phyloP scores from a whole-genome alignment of 2,329 filamentous ascomycete species.

The Lomentospora prolificans region DNA sequence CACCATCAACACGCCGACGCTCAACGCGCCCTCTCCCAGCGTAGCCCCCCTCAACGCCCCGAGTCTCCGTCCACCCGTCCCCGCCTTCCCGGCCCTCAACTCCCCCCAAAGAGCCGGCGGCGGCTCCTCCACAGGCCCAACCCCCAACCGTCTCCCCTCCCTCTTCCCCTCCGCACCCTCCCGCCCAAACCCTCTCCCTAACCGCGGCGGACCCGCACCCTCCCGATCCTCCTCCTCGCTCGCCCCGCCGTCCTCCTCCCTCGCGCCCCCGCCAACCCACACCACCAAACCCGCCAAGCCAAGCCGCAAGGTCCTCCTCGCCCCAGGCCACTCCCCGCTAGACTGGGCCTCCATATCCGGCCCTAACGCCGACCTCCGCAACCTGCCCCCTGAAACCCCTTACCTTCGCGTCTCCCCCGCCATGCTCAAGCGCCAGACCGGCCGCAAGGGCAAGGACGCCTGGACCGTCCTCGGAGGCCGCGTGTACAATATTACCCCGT shows the following conservation, averaged over 20 bases:
- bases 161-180: conserved; percentile 37
- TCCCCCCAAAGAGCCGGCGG: conserved; percentile 40
- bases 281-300: conserved; percentile 42
- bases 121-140: conserved; percentile 25
- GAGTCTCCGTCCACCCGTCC: conserved; percentile 15
- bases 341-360: conserved; percentile 82
- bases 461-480: conserved; percentile 86
- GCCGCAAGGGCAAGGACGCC: conserved; percentile 73
- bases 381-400: conserved; percentile 38
- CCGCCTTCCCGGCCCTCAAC: conserved; percentile 39
- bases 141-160: conserved; percentile 23
- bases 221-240: conserved; percentile 30
- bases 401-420: conserved; percentile 72
- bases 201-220: conserved; percentile 35
- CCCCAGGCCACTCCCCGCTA: conserved; percentile 87
- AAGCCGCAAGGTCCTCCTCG: conserved; percentile 64
- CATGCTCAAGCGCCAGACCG: conserved; percentile 68
- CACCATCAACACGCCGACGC: not conserved
- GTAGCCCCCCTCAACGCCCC: not conserved
- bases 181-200: conserved; percentile 32
- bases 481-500: conserved; percentile 91
- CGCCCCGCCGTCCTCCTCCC: conserved; percentile 28
- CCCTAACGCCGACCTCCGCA: conserved; percentile 58
- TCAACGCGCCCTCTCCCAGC: not conserved
- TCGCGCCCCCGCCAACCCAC: conserved; percentile 48